Evolutionary conservation across 179 eudicot species (phyloP).

Genomic region (Drosera spatulata): DNA sequence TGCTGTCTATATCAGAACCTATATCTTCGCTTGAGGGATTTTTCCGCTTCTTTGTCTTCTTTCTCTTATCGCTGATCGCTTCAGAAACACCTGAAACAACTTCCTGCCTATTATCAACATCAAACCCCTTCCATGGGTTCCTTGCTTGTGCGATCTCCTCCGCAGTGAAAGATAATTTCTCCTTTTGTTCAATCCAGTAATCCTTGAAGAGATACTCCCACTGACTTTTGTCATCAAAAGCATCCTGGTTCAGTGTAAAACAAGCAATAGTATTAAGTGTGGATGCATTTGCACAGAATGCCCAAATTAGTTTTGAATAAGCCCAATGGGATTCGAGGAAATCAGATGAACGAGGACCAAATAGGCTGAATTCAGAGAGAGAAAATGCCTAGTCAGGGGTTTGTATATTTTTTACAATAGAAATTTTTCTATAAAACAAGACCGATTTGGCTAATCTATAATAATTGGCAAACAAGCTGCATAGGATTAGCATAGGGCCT

Average conservation of each 20-base stretch:
- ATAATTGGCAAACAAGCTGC: no score
- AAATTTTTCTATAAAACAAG: no score
- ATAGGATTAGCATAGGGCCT: no score
- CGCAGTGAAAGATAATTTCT: conserved; percentile 37
- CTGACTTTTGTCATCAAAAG: conserved; percentile 71
- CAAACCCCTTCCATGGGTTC: conserved; percentile 54
- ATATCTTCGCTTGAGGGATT: conserved; percentile 24
- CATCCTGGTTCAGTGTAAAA: conserved; percentile 26
- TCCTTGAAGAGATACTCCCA: conserved; percentile 90
- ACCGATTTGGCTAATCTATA: no score
- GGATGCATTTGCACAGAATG: no score
- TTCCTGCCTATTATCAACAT: conserved; percentile 29
- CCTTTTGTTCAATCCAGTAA: conserved; percentile 70
- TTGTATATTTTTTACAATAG: no score
- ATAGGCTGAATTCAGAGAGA: no score
- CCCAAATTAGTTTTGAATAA: no score
- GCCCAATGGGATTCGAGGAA: no score
- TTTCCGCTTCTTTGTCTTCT: conserved; percentile 45
- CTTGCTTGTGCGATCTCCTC: conserved; percentile 65
- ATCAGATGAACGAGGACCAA: no score
- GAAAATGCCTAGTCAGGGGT: no score
- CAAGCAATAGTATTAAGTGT: not conserved
- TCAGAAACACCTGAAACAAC: conserved; percentile 29
- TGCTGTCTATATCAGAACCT: conserved; percentile 45
- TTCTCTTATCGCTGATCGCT: conserved; percentile 33